Evolutionary conservation across 192 early-diverging fungal species (phyloP), one percentile per base, ranked within the genome.

Genomic region (Rhizoclosmatium sp.): DNA sequence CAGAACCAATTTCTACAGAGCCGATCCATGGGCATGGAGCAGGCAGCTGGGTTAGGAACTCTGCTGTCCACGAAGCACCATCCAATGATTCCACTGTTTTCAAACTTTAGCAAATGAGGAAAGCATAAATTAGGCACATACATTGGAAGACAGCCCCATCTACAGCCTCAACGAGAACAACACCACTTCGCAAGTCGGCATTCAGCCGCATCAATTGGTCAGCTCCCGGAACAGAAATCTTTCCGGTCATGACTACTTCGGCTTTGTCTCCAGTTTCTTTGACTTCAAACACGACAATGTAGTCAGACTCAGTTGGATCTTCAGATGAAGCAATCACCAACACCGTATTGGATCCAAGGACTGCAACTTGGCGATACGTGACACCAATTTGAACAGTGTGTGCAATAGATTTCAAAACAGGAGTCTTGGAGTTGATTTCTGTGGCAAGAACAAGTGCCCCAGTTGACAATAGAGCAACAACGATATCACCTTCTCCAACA

Each of bases 381-480:
- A 14, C 7, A 10, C 56, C 56, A 9, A 59, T 23, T 1, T 56
- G 31, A 12, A 9, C 12, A 14, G 65, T 19, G 41, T 45, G 47
- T 47, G 19, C 10, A 45, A 69, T 44, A 10, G 31, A 1, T 12
- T 7, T 69, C 9, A 45, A 42, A 12, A 41, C 47, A 14, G 19
- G 19, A 5, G 21, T 44, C 4, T 69, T 45, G 44, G 12, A 14
- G 44, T 69, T 69, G 44, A 69, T 69, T 14, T 69, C 45, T n/a
- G 5, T 46, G 19, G 21, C 67, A 40, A 75, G 1, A 10, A 75
- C 69, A 16, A 84, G 70, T 39, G 85, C 75, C 14, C 78, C 71
- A 69, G 93, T 91, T 7, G 90, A 84, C 61, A 92, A 65, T 65
- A 97, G 83, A 23, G 91, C 91, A 0, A 90, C 93, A 85, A 97